Evolutionary conservation across 1,139 yeast species (phyloP), one percentile per base, ranked within the genome.

Genomic region (Maudiozyma humilis): DNA sequence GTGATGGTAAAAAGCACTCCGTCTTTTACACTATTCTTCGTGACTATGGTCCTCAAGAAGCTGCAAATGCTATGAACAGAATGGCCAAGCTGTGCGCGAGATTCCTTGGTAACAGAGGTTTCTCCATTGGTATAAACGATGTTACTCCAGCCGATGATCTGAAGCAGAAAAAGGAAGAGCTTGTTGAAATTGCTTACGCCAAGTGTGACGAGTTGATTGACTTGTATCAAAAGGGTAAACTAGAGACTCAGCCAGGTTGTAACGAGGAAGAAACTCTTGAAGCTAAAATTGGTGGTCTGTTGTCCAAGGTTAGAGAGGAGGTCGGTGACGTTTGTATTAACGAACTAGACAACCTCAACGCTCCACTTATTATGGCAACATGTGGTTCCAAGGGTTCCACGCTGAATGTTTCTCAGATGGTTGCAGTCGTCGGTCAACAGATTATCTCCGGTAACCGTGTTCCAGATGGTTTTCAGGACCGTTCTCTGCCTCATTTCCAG

Each of bases 321-420:
- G 97, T 91, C 23, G 99, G 98, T 65, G 97, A 91, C 54, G 95
- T 88, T 48, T 93, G 98, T 73, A 89, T 93, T 60, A 77, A 75
- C 46, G 98, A 91, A 64, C 70, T 93, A 50, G 96, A 87, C 54
- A 77, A 84, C 44, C 77, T 88, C 38, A 93, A 93, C 64, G 96
- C 98, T 32, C 98, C 98, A 34, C 76, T 93, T 60, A 89, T 93
- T 62, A 93, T 93, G 99, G 97, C 98, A 10, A 87, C 96, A 0
- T 91, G 98, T 75, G 99, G 99, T 55, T 91, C 98, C 41, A 93
- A 93, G 66, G 99, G 98, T 66, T 91, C 98, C 35, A 88, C 96
- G 0, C 76, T 93, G 53, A 93, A 93, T 65, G 98, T 93, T 37
- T 91, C 98, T 10, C 99, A 93, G 69, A 93, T 93, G 99, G 98